These are phyloP conservation scores for Zymoseptoria ardabiliae DNA, from an alignment of 2,329 filamentous ascomycete genomes.

Conservation along the genomic window DNA sequence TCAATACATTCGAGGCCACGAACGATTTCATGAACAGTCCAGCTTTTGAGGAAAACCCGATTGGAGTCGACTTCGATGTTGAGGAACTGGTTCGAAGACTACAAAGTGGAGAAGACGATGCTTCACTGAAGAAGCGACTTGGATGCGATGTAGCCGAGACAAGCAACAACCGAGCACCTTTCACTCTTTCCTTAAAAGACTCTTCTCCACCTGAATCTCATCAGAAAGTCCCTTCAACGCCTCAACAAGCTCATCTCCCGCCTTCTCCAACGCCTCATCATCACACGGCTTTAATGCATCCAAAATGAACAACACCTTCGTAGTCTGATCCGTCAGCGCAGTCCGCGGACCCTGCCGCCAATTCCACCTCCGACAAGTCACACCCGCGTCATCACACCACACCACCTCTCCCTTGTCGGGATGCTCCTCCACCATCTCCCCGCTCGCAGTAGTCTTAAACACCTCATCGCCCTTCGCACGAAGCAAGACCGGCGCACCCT, in stretches of 20 bases:
- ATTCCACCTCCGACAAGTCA: constrained; percentile 36
- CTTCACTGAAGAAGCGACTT: background rate
- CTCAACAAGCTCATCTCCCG: constrained; percentile 23
- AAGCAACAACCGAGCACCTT: background rate
- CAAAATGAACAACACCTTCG: constrained; percentile 31
- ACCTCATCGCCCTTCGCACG: constrained; percentile 30
- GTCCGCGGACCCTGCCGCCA: constrained; percentile 35
- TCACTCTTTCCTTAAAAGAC: background rate
- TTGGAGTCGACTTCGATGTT: constrained; percentile 3
- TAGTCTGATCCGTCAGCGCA: constrained; percentile 30
- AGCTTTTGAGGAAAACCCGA: background rate
- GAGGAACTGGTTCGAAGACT: constrained; percentile 1
- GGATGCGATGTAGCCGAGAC: background rate
- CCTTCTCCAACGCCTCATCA: constrained; percentile 21
- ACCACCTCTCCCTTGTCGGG: constrained; percentile 30
- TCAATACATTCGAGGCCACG: constrained; percentile 26
- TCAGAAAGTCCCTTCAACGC: constrained; percentile 17
- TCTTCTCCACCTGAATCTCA: constrained; percentile 9
- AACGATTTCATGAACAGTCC: constrained; percentile 33
- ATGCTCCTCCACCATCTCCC: constrained; percentile 19
- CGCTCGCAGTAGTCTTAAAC: constrained; percentile 29
- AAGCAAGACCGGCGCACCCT: constrained; percentile 26
- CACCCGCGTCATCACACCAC: constrained; percentile 33
- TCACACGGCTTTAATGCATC: constrained; percentile 25
- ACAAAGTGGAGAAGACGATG: background rate